A percentile compares a stretch with the other conserved stretches of the same genome.
Evolutionary conservation across 108 stramenopile species (phyloP).

Genomic region (Licmophora abbreviata): DNA sequence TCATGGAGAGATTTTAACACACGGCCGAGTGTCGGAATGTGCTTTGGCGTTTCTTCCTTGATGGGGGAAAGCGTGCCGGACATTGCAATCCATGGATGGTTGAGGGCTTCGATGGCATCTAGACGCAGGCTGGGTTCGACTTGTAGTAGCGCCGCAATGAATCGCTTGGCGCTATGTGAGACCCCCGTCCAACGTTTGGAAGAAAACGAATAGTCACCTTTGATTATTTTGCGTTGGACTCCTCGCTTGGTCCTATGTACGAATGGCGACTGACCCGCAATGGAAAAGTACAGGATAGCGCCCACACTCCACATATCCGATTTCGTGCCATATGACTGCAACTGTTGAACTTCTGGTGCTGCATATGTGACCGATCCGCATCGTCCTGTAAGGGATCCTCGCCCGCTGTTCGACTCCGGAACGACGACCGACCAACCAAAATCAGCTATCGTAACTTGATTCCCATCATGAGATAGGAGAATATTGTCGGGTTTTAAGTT

Average conservation of each 20-base stretch:
- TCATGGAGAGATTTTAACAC: too few relatives aligned
- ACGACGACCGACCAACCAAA: constrained; percentile 86
- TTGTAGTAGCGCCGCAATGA: constrained; percentile 23
- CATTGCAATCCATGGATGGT: constrained; percentile 28
- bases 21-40: too few relatives aligned
- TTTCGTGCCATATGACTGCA: constrained; percentile 56
- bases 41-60: too few relatives aligned
- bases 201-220: constrained; percentile 11
- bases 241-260: not conserved
- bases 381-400: constrained; percentile 57
- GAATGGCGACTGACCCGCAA: constrained; percentile 52
- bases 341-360: constrained; percentile 42
- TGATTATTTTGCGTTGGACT: constrained; percentile 1
- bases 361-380: constrained; percentile 68
- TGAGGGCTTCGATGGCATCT: constrained; percentile 20
- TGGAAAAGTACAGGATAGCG: constrained; percentile 86
- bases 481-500: constrained; percentile 94
- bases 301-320: constrained; percentile 95
- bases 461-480: constrained; percentile 40
- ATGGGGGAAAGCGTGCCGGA: too few relatives aligned
- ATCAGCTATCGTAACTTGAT: constrained; percentile 57
- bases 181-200: constrained; percentile 11
- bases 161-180: constrained; percentile 19
- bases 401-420: constrained; percentile 38
- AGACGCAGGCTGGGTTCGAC: constrained; percentile 15